Evolutionary conservation across 139 green algal genomes (phyloP).

Genomic region (Coelastrella sp.): DNA sequence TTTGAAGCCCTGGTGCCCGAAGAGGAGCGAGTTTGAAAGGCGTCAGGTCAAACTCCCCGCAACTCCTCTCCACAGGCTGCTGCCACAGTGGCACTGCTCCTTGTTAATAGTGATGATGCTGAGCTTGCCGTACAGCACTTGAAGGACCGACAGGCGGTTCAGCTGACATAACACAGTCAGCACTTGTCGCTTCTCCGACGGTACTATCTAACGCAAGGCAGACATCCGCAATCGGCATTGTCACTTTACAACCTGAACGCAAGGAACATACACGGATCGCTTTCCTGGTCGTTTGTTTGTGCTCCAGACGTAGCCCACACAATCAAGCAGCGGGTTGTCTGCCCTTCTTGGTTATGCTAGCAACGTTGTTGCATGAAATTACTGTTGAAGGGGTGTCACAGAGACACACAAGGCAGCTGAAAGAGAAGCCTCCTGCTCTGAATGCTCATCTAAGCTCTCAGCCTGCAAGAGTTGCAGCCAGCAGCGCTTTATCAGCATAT

Average conservation of each 20-base stretch:
- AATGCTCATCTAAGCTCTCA: neutral
- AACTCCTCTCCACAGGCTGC: too few relatives aligned
- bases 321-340: slow-evolving; percentile 5
- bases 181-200: neutral
- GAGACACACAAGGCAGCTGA: slow-evolving; percentile 28
- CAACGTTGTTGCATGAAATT: slow-evolving; percentile 20
- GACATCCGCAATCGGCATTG: too few relatives aligned
- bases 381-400: slow-evolving; percentile 33
- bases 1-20: too few relatives aligned
- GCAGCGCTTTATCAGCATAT: neutral
- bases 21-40: neutral
- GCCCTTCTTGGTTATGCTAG: slow-evolving; percentile 29
- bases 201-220: too few relatives aligned
- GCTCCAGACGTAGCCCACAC: neutral
- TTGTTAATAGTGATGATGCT: neutral
- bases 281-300: neutral
- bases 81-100: neutral
- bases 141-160: neutral
- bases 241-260: too few relatives aligned
- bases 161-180: neutral
- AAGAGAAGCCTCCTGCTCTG: neutral
- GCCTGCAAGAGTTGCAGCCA: slow-evolving; percentile 5
- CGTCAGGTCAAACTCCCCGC: neutral
- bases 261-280: neutral
- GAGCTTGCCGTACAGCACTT: neutral